Conservation (phyloP, 352 stramenopile species). For the Discostella stelligera region DNA sequence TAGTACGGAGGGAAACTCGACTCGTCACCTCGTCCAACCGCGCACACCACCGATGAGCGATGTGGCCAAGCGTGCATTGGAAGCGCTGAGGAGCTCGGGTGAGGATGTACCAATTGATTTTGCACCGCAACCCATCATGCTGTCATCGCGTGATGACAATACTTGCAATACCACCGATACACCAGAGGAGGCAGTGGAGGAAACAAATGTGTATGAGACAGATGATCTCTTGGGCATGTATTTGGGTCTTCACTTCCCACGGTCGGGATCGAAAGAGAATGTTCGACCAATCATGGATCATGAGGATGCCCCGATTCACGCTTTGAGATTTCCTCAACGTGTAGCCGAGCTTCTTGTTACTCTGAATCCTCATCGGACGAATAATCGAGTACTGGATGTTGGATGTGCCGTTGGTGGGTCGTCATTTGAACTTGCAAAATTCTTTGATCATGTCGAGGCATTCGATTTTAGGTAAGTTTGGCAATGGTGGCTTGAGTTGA, state of each 20-base stretch:
- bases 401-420: conserved; percentile 91
- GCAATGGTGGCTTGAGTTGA: neutral
- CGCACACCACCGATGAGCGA: conserved; percentile 71
- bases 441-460: conserved; percentile 90
- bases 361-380: conserved; percentile 70
- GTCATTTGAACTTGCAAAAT: conserved; percentile 90
- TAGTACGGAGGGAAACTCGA: conserved; percentile 54
- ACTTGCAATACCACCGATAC: conserved; percentile 7
- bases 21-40: conserved; percentile 70
- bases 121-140: conserved; percentile 38
- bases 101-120: conserved; percentile 61
- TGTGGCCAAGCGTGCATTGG: conserved; percentile 54
- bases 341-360: conserved; percentile 81
- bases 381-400: conserved; percentile 88
- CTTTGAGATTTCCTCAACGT: conserved; percentile 86
- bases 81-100: conserved; percentile 58
- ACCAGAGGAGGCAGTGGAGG: neutral
- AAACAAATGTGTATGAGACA: conserved; percentile 68
- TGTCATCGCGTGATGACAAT: neutral
- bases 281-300: conserved; percentile 61
- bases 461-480: conserved; percentile 88
- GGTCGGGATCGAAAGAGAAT: conserved; percentile 52
- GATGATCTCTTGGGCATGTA: conserved; percentile 68
- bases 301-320: conserved; percentile 76
- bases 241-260: conserved; percentile 67